phyloP scores from a whole-genome alignment of 176 grass and related monocot species.

The Carex littledalei region DNA sequence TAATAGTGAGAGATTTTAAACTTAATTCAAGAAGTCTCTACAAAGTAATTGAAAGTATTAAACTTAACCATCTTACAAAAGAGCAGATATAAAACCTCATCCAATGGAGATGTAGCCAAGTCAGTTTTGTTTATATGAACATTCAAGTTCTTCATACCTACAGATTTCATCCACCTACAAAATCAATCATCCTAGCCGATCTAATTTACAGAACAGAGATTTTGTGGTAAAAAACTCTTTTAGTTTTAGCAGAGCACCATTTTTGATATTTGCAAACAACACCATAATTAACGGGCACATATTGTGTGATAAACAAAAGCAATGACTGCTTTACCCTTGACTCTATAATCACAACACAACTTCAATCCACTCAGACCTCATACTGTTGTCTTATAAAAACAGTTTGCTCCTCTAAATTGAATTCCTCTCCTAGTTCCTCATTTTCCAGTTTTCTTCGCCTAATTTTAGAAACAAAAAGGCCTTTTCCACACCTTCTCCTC shows the following conservation, averaged over 20 bases:
- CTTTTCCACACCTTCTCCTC: background rate
- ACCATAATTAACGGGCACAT: background rate
- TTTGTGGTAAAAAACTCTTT: background rate
- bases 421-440: background rate
- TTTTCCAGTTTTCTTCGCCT: background rate
- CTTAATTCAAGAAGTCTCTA: background rate
- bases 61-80: slow-evolving; percentile 15
- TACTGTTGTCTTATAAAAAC: background rate
- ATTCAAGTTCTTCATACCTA: slow-evolving; percentile 66
- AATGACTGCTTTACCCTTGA: background rate
- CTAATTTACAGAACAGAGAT: background rate
- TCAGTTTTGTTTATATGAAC: slow-evolving; percentile 59
- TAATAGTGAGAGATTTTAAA: slow-evolving; percentile 24
- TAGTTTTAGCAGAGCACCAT: background rate
- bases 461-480: background rate
- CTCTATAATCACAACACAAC: background rate
- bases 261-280: slow-evolving; percentile 8
- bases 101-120: slow-evolving; percentile 38
- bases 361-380: background rate
- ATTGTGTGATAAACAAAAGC: background rate
- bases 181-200: background rate
- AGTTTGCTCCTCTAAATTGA: background rate
- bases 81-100: slow-evolving; percentile 45
- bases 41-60: background rate
- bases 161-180: background rate